Conservation (phyloP, 169 alveolate species). For the Cryptosporidium parvum region DNA sequence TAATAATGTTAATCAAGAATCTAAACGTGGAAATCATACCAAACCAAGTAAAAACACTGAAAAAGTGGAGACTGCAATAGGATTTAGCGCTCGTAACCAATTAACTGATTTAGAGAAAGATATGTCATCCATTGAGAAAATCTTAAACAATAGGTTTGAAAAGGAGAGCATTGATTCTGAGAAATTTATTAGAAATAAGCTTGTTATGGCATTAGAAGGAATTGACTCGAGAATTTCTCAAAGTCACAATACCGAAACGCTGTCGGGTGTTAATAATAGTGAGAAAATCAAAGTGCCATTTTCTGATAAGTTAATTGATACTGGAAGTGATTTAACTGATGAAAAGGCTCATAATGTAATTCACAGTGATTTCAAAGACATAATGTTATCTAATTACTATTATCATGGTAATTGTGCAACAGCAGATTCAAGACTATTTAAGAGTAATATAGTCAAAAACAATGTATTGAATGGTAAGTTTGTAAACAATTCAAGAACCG, state of each 20-base stretch:
- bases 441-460: neutral
- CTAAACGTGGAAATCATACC: neutral
- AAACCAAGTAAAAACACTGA: neutral
- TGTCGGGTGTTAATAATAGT: neutral
- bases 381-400: neutral
- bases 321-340: neutral
- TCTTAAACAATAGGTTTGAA: constrained; percentile 10
- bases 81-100: neutral
- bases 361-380: neutral
- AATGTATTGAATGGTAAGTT: neutral
- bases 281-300: neutral
- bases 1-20: neutral
- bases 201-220: constrained; percentile 28
- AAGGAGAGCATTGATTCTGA: constrained; percentile 22
- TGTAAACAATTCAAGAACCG: neutral
- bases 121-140: constrained; percentile 31
- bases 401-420: neutral
- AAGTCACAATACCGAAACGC: neutral
- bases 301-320: constrained; percentile 4
- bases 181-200: constrained; percentile 21
- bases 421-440: neutral
- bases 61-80: neutral
- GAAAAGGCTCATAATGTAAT: neutral
- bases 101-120: constrained; percentile 12
- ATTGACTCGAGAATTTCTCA: neutral